Evolutionary conservation across 352 stramenopile species (phyloP).

Genomic region (Pythium oligandrum): DNA sequence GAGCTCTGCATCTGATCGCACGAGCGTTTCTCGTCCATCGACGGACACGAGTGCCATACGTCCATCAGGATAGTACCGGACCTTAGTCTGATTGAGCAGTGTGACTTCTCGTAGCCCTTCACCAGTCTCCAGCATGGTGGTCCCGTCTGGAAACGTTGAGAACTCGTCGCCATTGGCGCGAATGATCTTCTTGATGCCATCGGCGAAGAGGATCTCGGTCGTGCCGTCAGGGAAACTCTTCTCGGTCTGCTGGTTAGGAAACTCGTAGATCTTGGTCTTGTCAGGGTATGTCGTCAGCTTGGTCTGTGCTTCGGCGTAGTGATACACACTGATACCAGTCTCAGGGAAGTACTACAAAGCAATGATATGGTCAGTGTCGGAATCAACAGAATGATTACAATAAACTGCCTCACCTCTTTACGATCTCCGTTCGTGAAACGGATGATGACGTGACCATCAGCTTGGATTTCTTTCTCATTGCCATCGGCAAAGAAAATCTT

Average conservation of each 20-base stretch:
- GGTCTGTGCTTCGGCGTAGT: slow-evolving; percentile 91
- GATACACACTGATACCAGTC: slow-evolving; percentile 91
- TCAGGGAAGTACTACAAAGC: slow-evolving; percentile 43
- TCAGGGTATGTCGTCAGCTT: slow-evolving; percentile 93
- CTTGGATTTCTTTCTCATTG: slow-evolving; percentile 90
- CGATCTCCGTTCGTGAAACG: slow-evolving; percentile 95
- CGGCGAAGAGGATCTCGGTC: slow-evolving; percentile 94
- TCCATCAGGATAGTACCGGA: slow-evolving; percentile 74
- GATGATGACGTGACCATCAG: slow-evolving; percentile 85
- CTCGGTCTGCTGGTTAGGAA: slow-evolving; percentile 94
- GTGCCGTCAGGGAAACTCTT: slow-evolving; percentile 88
- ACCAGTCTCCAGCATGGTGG: slow-evolving; percentile 70
- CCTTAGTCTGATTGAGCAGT: slow-evolving; percentile 60
- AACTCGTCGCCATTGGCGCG: slow-evolving; percentile 69
- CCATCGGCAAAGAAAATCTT: slow-evolving; percentile 89
- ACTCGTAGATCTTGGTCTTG: slow-evolving; percentile 95
- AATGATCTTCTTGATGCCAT: slow-evolving; percentile 91
- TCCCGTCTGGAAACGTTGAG: slow-evolving; percentile 79
- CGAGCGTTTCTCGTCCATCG: slow-evolving; percentile 42
- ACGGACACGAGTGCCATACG: slow-evolving; percentile 50
- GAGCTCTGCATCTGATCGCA: slow-evolving; percentile 63
- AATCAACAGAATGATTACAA: not conserved
- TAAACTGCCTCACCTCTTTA: slow-evolving; percentile 66
- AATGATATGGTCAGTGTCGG: slow-evolving; percentile 2
- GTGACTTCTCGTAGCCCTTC: slow-evolving; percentile 76